Evolutionary conservation across 495 filamentous ascomycete genomes (phyloP).

Genomic region (Hapsidospora chrysogenum): DNA sequence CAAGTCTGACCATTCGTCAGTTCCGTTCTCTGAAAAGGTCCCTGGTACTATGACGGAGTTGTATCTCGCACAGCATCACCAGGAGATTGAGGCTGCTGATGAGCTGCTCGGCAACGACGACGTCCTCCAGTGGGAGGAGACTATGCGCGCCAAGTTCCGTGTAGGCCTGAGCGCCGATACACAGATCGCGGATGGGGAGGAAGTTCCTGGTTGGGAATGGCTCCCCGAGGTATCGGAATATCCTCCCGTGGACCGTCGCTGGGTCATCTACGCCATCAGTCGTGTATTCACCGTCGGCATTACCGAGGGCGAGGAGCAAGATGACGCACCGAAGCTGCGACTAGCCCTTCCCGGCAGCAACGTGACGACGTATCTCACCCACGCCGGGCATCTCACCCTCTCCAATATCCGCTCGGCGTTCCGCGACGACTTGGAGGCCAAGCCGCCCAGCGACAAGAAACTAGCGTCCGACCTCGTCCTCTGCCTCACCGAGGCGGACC

Average conservation of each 20-base stretch:
- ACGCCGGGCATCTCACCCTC: slow-evolving; percentile 41
- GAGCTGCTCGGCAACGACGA: slow-evolving; percentile 24
- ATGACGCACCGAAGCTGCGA: slow-evolving; percentile 18
- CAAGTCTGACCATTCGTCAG: slow-evolving; percentile 5
- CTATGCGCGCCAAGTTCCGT: slow-evolving; percentile 27
- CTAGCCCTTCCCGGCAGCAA: slow-evolving; percentile 33
- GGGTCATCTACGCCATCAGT: slow-evolving; percentile 34
- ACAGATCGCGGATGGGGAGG: slow-evolving; percentile 2
- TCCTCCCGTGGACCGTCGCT: slow-evolving; percentile 29
- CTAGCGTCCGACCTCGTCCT: slow-evolving; percentile 41
- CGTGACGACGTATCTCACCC: slow-evolving; percentile 42
- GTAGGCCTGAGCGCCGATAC: slow-evolving; percentile 11
- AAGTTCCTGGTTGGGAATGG: slow-evolving; percentile 18
- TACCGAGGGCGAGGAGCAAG: slow-evolving; percentile 9
- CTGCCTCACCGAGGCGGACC: slow-evolving; percentile 41
- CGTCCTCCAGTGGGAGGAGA: slow-evolving; percentile 32
- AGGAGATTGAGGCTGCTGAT: slow-evolving; percentile 25
- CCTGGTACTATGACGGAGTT: slow-evolving; percentile 20
- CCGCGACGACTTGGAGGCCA: slow-evolving; percentile 24
- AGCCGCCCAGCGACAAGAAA: slow-evolving; percentile 10
- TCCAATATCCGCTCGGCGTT: slow-evolving; percentile 45
- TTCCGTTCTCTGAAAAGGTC: slow-evolving; percentile 19
- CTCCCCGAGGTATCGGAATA: slow-evolving; percentile 21
- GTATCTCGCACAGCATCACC: slow-evolving; percentile 17
- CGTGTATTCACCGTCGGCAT: slow-evolving; percentile 27